Evolutionary conservation across 306 rosid genomes (phyloP), one percentile per base, ranked within the genome.

Genomic region (Medicago ruthenica): DNA sequence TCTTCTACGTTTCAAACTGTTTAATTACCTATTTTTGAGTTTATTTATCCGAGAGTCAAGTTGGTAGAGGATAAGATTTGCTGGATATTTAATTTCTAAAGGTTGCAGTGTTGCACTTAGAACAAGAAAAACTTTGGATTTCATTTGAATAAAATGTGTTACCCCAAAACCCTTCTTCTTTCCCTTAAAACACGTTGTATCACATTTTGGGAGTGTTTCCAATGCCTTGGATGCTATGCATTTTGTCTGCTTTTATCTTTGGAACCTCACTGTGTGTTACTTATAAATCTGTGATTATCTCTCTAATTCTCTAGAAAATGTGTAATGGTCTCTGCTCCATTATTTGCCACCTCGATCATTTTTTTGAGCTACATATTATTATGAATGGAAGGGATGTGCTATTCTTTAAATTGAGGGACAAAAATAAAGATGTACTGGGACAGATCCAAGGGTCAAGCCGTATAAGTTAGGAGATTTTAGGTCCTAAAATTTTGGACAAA

Each of bases 171-270:
- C 42, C 34, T 60, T 63, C 34, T 60, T 63, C 48, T 51, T 3
- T 48, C 73, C 83, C 86, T 48, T 73, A 81, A 86, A 86, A 86
- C 90, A 83, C 86, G 85, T 83, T 78, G 70, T 59, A 54, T 61
- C 75, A 27, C 41, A 53, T 15, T 18, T 22, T 21, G 22, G 39
- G 70, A 77, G 50, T 57, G 69, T 78, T 81, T 58, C 45, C 31
- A 48, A 21, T 18, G 63, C 65, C 69, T 84, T 21, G 87, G 37
- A 66, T 60, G 51, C 37, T 73, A 82, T 24, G 72, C 83, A 76
- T 72, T 70, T 82, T 82, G 85, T 84, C 87, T 36, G 62, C 72
- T 77, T 74, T 41, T 31, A 31, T 22, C 5, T 20, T 80, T 70
- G 82, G 76, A 76, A 24, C 40, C 40, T 72, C 70, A 41, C 16